A percentile compares a stretch with the other conserved stretches of the same genome.
phyloP scores from a whole-genome alignment of 768 basidiomycete species.

The Termitomyces titanicus region DNA sequence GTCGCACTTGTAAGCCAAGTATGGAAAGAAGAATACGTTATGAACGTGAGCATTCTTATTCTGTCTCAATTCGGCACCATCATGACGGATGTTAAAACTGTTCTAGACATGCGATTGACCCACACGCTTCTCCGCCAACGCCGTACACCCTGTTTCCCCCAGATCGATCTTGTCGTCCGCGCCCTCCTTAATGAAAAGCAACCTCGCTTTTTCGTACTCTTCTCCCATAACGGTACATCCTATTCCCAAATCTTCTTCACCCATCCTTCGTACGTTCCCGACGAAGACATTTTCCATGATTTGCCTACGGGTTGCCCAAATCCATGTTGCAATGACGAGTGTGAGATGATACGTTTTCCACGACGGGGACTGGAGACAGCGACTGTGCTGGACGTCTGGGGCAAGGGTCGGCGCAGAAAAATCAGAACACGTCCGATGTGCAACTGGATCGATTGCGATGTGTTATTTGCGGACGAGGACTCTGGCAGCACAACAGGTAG shows the following conservation, averaged over 20 bases:
- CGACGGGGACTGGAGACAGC: conserved; percentile 59
- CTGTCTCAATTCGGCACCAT: neutral
- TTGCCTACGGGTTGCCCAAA: conserved; percentile 80
- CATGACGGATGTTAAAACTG: neutral
- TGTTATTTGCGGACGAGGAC: conserved; percentile 50
- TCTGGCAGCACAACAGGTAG: conserved; percentile 25
- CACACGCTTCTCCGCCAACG: conserved; percentile 65
- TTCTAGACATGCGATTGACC: conserved; percentile 59
- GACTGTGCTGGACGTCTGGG: conserved; percentile 57
- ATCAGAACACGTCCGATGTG: conserved; percentile 65
- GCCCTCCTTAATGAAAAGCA: conserved; percentile 74
- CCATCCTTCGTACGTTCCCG: conserved; percentile 63
- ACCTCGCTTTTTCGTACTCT: conserved; percentile 73
- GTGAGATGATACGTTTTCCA: conserved; percentile 80
- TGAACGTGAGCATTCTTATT: conserved; percentile 50
- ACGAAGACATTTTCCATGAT: conserved; percentile 70
- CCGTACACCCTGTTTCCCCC: conserved; percentile 78
- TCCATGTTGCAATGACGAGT: conserved; percentile 76
- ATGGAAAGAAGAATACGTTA: conserved; percentile 65
- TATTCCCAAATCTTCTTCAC: conserved; percentile 84
- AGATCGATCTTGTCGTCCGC: conserved; percentile 75
- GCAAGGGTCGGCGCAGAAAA: conserved; percentile 48
- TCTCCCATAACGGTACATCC: conserved; percentile 77
- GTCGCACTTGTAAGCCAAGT: conserved; percentile 59
- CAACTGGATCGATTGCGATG: conserved; percentile 77